Base-by-base conservation (phyloP, 495 filamentous ascomycete genomes). In the Monascus purpureus region DNA sequence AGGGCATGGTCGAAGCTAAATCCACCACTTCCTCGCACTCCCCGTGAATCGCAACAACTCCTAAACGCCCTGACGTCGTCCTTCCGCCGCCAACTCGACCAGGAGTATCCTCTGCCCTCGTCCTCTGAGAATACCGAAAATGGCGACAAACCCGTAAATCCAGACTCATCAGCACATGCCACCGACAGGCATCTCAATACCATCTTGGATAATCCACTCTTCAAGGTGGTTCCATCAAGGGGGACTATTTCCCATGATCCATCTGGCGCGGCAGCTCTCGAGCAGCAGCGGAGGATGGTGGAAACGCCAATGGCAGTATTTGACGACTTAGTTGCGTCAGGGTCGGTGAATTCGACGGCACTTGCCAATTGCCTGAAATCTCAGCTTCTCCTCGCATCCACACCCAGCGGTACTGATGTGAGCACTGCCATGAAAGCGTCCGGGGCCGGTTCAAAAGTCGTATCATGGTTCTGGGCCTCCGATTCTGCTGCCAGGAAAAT, bases 1-100 rank as follows among this genome's bases (percentile, higher is more conserved):
- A 70, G 57, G 39, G 44, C 49, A 31, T 74, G 39, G 63, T 67
- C 69, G 2, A 75, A 72, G 41, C 67, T 88, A 28, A 77, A 87
- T 43, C 76, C 70, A 12, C 80, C 79, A 13, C 61, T 82, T 2
- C 77, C 79, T 2, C 59, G 83, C 13, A 71, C 59, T 29, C 58
- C 58, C 5, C 70, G 66, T 42, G 72, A 85, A 39, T 76, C 77
- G 17, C 61, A 75, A 40, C 68, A 74, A 38, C 63, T 92, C 1
- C 72, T 85, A 33, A 61, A 68, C 16, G 61, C 69, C 33, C 68
- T 92, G 37, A 86, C 78, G 12, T 59, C 64, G 3, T 86, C 80
- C n/a, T 92, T 92, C 53, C 72, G 77, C 33, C 57, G 67, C 23
- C 75, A 81, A 20, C 65, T 92, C 19, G 79, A 87, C 46, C 58